Conservation (phyloP, 139 green algal species). For the Micractinium conductrix region DNA sequence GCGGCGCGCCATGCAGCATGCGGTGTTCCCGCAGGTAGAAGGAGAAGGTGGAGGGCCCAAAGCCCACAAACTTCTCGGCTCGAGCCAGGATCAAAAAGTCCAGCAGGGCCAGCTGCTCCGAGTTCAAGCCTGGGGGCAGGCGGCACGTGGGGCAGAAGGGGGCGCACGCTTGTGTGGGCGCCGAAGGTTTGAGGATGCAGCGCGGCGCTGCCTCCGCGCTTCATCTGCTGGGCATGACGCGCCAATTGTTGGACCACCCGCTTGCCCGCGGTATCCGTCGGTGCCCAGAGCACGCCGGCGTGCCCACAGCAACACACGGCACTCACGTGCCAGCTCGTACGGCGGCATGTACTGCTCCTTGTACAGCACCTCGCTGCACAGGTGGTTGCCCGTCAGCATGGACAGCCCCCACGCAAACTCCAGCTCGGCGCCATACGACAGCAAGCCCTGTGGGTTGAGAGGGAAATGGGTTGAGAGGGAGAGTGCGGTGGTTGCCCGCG, state of each 20-base stretch:
- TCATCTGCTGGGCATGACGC: no score
- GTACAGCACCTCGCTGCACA: constrained; percentile 53
- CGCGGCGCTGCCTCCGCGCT: no score
- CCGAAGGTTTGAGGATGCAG: no score
- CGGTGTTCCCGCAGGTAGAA: constrained; percentile 65
- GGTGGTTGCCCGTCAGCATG: constrained; percentile 37
- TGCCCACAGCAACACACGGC: no score
- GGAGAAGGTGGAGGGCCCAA: constrained; percentile 70
- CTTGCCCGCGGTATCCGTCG: no score
- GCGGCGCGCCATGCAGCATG: constrained; percentile 43
- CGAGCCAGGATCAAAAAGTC: constrained; percentile 74
- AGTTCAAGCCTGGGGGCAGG: constrained; percentile 57
- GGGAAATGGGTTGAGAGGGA: no score
- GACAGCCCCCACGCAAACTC: neutral
- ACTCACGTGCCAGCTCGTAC: constrained; percentile 42
- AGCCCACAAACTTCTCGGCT: constrained; percentile 64
- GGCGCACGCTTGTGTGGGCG: no score
- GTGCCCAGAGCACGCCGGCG: no score
- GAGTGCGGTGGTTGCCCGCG: no score
- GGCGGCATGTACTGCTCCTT: constrained; percentile 71
- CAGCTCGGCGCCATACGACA: constrained; percentile 59
- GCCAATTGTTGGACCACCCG: no score
- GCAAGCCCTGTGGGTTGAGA: no score
- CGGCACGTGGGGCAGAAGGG: no score
- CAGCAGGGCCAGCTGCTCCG: constrained; percentile 73